Evolutionary conservation across 202 grass and related monocot species (phyloP), one percentile per base, ranked within the genome.

Genomic region (Dendrocalamus latiflorus): DNA sequence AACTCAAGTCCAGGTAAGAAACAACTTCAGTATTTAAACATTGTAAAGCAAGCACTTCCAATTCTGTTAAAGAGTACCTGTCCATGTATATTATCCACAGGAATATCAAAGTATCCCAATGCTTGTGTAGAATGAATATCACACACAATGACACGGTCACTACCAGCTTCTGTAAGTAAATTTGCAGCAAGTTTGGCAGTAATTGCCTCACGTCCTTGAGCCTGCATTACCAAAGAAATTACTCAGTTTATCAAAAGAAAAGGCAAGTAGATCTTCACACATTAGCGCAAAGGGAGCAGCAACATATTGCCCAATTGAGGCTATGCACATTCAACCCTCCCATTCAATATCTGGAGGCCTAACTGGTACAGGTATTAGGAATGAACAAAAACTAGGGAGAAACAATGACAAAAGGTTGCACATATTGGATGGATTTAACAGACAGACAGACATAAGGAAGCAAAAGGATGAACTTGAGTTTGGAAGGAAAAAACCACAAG

Each of bases 101-200:
- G 90, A 79, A 98, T 98, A 90, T 98, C 95, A 33, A 98, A 98
- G 87, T 98, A 95, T 73, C 95, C 95, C 74, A 98, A 93, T 45
- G 95, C 93, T 78, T 98, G 95, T 11, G 90, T 84, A 33, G 95
- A 98, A 91, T 98, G 95, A 84, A 98, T 90, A 86, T 98, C 95
- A 81, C 95, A 98, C 51, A 92, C 82, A 66, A 98, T 84, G 65
- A 98, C 92, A 74, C 87, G 90, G 26, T 93, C 90, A 74, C 92
- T 88, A 43, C 95, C 95, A 61, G 95, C 95, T 82, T 98, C 83
- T 33, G 95, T 98, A 34, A 98, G 93, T 84, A 98, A 89, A 88
- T 98, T 98, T 55, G 95, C 95, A 49, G 91, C 87, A 73, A 98
- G 79, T 85, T 98, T 98, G 58, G 95, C 92, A 61, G 88, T 86